These are phyloP conservation scores for Thalassiosira exigua DNA, from an alignment of 352 stramenopile genomes.

Conservation along the genomic window DNA sequence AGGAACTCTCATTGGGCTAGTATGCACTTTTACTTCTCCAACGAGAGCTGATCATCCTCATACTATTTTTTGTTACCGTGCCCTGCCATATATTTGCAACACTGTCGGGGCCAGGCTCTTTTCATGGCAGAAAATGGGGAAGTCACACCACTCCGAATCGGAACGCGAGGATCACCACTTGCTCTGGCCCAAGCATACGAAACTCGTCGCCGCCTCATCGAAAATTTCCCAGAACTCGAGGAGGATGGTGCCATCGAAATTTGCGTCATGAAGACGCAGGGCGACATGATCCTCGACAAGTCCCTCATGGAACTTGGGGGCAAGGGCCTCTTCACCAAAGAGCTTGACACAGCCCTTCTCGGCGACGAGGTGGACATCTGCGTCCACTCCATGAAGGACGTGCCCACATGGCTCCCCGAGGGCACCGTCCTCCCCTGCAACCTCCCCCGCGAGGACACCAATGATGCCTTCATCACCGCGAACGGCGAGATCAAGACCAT, in stretches of 20 bases:
- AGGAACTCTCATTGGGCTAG: no score
- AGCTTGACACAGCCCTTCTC: constrained; percentile 89
- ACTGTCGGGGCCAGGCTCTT: constrained; percentile 61
- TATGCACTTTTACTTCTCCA: background rate
- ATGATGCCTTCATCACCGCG: constrained; percentile 89
- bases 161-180: constrained; percentile 88
- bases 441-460: constrained; percentile 88
- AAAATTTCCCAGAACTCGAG: constrained; percentile 83
- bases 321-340: constrained; percentile 92
- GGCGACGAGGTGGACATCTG: constrained; percentile 91
- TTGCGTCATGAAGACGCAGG: constrained; percentile 89
- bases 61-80: no score
- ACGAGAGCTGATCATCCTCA: background rate
- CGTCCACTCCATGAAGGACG: constrained; percentile 93
- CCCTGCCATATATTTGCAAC: background rate
- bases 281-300: constrained; percentile 92
- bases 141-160: constrained; percentile 86
- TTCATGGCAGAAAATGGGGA: constrained; percentile 81
- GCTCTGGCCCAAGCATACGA: constrained; percentile 88
- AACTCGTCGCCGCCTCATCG: constrained; percentile 81
- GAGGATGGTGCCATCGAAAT: constrained; percentile 86
- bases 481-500: constrained; percentile 83
- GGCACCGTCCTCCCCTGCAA: constrained; percentile 89
- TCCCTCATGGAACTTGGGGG: constrained; percentile 91
- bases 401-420: constrained; percentile 89